These are phyloP conservation scores for Cystofilobasidium bisporidii DNA, from an alignment of 768 basidiomycete species.

Conservation along the genomic window DNA sequence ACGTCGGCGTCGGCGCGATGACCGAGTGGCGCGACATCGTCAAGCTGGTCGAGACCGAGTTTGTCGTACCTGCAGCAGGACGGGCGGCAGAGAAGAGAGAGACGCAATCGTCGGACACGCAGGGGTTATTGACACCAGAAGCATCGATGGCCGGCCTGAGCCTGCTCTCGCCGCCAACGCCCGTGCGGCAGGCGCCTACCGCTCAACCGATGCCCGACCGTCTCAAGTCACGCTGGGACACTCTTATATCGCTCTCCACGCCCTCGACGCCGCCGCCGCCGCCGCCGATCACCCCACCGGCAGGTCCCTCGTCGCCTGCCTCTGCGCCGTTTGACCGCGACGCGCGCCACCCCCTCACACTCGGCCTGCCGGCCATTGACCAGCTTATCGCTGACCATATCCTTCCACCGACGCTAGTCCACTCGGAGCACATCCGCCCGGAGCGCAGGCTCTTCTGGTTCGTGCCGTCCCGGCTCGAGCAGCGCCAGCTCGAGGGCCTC, in stretches of 20 bases:
- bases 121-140: neutral
- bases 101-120: neutral
- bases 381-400: neutral
- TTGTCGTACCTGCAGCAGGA: neutral
- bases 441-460: conserved; percentile 21
- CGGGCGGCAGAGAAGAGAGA: neutral
- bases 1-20: conserved; percentile 91
- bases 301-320: neutral
- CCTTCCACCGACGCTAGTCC: conserved; percentile 21
- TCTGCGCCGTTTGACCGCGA: conserved; percentile 6
- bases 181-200: neutral
- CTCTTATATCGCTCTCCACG: neutral
- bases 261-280: neutral
- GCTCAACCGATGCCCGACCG: neutral
- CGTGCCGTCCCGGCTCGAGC: conserved; percentile 14
- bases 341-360: conserved; percentile 11
- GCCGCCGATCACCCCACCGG: neutral
- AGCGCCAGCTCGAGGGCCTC: conserved; percentile 8
- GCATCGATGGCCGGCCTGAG: neutral
- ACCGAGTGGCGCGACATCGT: conserved; percentile 83
- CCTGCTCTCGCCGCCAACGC: neutral
- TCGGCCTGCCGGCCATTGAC: neutral
- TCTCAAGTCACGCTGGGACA: conserved; percentile 1
- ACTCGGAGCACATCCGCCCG: neutral
- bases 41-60: conserved; percentile 36